These are phyloP conservation scores for Croton setiger DNA, from an alignment of 441 rosid species.

Conservation along the genomic window DNA sequence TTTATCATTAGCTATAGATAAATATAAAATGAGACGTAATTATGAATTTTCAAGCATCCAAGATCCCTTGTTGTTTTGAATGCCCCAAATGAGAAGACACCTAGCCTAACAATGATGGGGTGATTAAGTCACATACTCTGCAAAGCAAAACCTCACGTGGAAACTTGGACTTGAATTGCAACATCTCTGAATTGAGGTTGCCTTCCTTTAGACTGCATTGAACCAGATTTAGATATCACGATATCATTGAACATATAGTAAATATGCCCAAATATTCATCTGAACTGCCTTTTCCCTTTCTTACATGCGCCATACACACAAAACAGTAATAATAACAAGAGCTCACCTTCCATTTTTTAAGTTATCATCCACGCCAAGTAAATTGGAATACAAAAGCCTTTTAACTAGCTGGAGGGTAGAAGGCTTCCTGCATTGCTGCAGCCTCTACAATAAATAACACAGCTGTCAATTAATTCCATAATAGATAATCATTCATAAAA, in stretches of 20 bases:
- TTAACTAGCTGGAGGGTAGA: slow-evolving; percentile 66
- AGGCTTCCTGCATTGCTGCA: slow-evolving; percentile 79
- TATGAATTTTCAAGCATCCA: background rate
- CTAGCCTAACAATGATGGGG: background rate
- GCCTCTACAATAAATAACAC: slow-evolving; percentile 47
- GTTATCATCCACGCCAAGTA: slow-evolving; percentile 72
- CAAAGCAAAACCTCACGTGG: slow-evolving; percentile 97
- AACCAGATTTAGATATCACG: slow-evolving; percentile 12
- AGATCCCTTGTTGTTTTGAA: slow-evolving; percentile 1
- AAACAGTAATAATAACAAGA: slow-evolving; percentile 4
- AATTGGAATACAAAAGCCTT: slow-evolving; percentile 72
- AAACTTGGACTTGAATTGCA: slow-evolving; percentile 92
- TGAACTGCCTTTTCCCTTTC: background rate
- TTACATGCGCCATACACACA: background rate
- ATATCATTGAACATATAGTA: background rate
- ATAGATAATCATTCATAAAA: background rate
- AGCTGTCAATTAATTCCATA: background rate
- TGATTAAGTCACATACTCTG: slow-evolving; percentile 59
- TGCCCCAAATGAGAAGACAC: background rate
- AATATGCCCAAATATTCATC: background rate
- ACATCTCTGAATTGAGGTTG: slow-evolving; percentile 79
- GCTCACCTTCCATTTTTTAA: slow-evolving; percentile 80
- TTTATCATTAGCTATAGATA: background rate
- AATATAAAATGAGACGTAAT: background rate
- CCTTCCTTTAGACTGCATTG: slow-evolving; percentile 86